A percentile compares a stretch with the other conserved stretches of the same genome.
phyloP scores from a whole-genome alignment of 306 rosid genomes.

The Malus domestica region DNA sequence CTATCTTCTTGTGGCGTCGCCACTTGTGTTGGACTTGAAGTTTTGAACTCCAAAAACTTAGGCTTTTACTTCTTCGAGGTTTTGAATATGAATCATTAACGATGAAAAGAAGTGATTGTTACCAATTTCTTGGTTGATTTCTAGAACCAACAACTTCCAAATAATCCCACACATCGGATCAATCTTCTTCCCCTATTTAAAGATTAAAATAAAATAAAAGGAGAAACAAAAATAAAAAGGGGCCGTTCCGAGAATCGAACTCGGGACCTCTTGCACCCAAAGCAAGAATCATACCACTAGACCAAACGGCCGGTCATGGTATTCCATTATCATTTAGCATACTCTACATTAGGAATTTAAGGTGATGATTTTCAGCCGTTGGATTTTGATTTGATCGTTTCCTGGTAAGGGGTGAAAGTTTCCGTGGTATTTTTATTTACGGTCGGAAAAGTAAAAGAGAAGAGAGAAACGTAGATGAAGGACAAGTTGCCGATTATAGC shows the following conservation, averaged over 20 bases:
- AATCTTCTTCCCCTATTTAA: too few species aligned
- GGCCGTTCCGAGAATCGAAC: not conserved
- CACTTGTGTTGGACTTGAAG: too few species aligned
- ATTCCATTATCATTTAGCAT: fast-evolving
- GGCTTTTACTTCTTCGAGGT: not conserved
- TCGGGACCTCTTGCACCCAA: not conserved
- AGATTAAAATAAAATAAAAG: too few species aligned
- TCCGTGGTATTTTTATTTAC: too few species aligned
- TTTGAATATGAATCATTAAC: not conserved
- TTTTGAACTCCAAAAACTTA: too few species aligned
- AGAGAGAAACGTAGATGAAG: not conserved
- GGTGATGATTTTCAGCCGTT: not conserved
- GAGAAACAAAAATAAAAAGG: not conserved
- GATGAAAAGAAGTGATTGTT: too few species aligned
- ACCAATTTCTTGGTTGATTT: too few species aligned
- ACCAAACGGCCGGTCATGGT: not conserved
- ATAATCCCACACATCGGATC: too few species aligned
- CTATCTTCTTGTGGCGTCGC: too few species aligned
- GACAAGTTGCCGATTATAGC: not conserved
- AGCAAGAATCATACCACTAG: not conserved
- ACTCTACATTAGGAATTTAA: too few species aligned
- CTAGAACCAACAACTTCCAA: too few species aligned
- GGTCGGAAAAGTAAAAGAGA: not conserved
- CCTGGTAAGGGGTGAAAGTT: not conserved
- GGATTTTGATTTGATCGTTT: not conserved